phyloP scores from a whole-genome alignment of 257 asterid genomes.

The Misopates orontium region DNA sequence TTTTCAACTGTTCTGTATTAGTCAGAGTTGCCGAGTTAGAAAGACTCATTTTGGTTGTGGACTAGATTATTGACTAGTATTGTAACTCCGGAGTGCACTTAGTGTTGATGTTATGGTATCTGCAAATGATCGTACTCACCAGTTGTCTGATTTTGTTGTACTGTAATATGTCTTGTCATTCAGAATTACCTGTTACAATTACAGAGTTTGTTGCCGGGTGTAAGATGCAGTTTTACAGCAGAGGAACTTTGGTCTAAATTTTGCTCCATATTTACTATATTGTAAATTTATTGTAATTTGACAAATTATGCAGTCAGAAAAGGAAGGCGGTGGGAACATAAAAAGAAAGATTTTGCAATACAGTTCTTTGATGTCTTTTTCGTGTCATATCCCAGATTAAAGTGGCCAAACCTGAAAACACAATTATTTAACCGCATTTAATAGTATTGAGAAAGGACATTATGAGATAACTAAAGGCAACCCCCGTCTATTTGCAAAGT shows the following conservation, averaged over 20 bases:
- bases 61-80: neutral
- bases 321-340: neutral
- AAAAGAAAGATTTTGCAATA: neutral
- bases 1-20: neutral
- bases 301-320: neutral
- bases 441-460: neutral
- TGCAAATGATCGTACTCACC: neutral
- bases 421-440: neutral
- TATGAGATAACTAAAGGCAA: constrained; percentile 2
- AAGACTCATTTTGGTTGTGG: neutral
- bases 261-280: neutral
- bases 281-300: neutral
- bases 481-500: neutral
- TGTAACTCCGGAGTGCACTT: neutral
- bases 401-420: neutral
- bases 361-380: neutral
- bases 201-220: neutral
- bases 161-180: neutral
- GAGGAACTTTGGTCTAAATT: neutral
- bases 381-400: neutral
- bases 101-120: neutral
- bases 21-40: neutral
- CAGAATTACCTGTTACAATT: neutral
- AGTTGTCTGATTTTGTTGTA: neutral
- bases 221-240: constrained; percentile 4